Evolutionary conservation across 768 basidiomycete genomes (phyloP), one percentile per base, ranked within the genome.

Genomic region (Hericium coralloides): DNA sequence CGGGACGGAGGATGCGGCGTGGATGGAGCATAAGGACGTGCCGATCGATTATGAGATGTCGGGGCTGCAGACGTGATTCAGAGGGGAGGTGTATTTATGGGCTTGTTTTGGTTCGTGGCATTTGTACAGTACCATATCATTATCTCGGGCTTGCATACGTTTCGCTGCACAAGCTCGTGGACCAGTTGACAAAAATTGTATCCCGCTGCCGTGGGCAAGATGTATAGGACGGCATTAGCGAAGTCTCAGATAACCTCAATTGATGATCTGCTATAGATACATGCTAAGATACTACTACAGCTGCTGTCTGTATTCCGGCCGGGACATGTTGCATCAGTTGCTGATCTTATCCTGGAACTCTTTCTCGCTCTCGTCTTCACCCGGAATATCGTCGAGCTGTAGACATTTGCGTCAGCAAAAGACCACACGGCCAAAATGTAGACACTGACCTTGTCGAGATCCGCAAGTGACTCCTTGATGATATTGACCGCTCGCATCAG

Each of bases 41-140:
- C 84, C 84, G 55, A 84, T 85, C 72, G 84, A 85, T 68, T 86
- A 84, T 69, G 84, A 85, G 72, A 76, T 79, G 72, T 79, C 83
- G 14, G 79, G 76, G 10, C 65, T 78, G 64, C 71, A 74, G 58
- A 49, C 60, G 31, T 71, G 56, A 66, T 25, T 12, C 17, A 3
- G 12, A 20, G 15, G 12, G 17, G 3, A 15, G 20, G 20, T 9
- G 17, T 45, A 20, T 45, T n/a, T 45, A 8, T 45, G 12, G 17
- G 20, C 17, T 45, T 45, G 17, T 45, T 8, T 12, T 8, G 43
- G 43, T 15, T 45, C 17, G n/a, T 17, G 43, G 17, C 43, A 17
- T 45, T 17, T 31, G 26, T 31, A 31, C 26, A 31, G 26, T 31
- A 31, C 26, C 26, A 31, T 31, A 31, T 31, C 26, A 31, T 31